Evolutionary conservation across 106 monocot genomes (phyloP).

Genomic region (Allium cepa): DNA sequence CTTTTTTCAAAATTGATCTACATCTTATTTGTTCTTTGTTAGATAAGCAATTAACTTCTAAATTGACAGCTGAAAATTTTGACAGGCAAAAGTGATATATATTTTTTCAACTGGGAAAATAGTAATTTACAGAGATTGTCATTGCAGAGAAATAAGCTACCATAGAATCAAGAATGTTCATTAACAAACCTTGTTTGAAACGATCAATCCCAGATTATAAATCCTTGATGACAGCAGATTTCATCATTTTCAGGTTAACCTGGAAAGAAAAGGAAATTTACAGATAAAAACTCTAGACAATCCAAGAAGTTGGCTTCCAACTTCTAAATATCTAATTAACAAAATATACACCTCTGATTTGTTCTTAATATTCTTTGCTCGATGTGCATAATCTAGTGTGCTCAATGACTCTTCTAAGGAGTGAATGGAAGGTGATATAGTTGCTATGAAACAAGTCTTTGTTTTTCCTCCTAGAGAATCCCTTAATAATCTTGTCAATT

Average conservation of each 20-base stretch:
- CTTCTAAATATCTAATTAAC: background rate
- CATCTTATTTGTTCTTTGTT: too few relatives aligned
- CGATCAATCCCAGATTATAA: conserved; percentile 58
- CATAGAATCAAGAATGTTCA: background rate
- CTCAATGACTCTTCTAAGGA: conserved; percentile 64
- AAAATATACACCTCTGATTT: conserved; percentile 38
- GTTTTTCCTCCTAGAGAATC: conserved; percentile 70
- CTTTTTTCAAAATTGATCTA: too few relatives aligned
- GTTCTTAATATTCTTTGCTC: conserved; percentile 68
- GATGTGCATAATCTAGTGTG: conserved; percentile 29
- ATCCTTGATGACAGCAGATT: conserved; percentile 29
- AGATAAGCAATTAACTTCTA: too few relatives aligned
- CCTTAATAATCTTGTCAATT: conserved; percentile 38
- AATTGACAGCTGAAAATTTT: too few relatives aligned
- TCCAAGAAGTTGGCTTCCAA: background rate
- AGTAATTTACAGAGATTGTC: too few relatives aligned
- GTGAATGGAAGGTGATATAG: conserved; percentile 54
- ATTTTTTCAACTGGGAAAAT: too few relatives aligned
- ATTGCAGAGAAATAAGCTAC: background rate
- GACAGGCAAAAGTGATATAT: too few relatives aligned
- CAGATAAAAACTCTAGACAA: background rate
- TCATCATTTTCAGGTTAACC: conserved; percentile 70
- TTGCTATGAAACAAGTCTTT: conserved; percentile 70
- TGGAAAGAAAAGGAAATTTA: conserved; percentile 9
- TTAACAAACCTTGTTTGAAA: conserved; percentile 46